These are phyloP conservation scores for Tephrocybe rancida DNA, from an alignment of 768 basidiomycete species.

Conservation along the genomic window DNA sequence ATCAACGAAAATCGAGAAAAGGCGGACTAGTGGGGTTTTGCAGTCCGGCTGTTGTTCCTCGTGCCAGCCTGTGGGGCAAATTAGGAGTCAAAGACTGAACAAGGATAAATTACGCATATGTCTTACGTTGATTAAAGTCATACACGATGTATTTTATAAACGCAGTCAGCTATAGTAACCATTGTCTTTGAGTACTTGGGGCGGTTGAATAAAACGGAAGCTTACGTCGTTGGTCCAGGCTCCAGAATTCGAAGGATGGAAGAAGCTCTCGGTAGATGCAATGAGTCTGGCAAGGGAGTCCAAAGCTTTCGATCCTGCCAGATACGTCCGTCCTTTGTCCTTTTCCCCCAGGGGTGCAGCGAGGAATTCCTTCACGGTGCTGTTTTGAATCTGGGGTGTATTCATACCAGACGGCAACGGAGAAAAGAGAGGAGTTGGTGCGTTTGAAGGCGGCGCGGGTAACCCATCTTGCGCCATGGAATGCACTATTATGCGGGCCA, in stretches of 20 bases:
- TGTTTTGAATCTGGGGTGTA: constrained; percentile 54
- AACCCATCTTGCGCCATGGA: constrained; percentile 77
- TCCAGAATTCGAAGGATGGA: constrained; percentile 89
- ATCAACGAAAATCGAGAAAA: not conserved
- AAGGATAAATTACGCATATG: not conserved
- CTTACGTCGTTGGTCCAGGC: constrained; percentile 75
- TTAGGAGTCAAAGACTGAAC: not conserved
- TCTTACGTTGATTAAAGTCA: constrained; percentile 80
- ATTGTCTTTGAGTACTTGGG: not conserved
- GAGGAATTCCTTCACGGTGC: constrained; percentile 56
- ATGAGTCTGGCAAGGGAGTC: constrained; percentile 86
- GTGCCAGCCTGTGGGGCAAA: constrained; percentile 58
- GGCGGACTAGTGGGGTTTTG: constrained; percentile 69
- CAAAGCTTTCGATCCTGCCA: constrained; percentile 84
- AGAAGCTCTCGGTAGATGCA: constrained; percentile 87
- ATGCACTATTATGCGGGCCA: constrained; percentile 87
- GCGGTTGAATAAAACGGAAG: not conserved
- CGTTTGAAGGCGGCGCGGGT: constrained; percentile 58
- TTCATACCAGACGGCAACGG: constrained; percentile 65
- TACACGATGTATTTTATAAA: constrained; percentile 86
- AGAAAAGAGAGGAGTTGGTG: constrained; percentile 75
- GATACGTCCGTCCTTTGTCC: constrained; percentile 52
- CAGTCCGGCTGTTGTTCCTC: constrained; percentile 78
- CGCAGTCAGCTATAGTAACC: constrained; percentile 59
- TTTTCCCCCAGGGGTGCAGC: constrained; percentile 58